Conservation (phyloP, 2,329 filamentous ascomycete species). For the Diaporthe sp. region DNA sequence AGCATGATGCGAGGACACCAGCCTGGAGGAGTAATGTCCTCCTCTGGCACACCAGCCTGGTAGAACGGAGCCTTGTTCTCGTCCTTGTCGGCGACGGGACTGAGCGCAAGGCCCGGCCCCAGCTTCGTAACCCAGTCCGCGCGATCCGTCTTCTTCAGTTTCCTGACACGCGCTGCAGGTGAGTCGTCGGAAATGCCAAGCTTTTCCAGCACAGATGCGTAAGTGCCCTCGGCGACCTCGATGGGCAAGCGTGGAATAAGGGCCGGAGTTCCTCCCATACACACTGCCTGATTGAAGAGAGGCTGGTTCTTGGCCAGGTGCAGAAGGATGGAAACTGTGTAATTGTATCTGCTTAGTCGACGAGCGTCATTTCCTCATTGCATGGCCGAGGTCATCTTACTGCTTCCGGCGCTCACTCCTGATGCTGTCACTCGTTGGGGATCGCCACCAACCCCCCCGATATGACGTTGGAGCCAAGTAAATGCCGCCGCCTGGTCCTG, state of each 20-base stretch:
- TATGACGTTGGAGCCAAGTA: neutral
- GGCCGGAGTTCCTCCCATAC: slow-evolving; percentile 4
- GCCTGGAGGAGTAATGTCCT: neutral
- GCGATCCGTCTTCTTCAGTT: neutral
- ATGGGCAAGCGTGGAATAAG: neutral
- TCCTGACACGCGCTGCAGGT: neutral
- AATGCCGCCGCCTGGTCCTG: neutral
- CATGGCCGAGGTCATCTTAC: neutral
- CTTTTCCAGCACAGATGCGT: neutral
- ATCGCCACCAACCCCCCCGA: neutral
- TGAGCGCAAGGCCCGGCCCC: neutral
- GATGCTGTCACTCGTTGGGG: neutral
- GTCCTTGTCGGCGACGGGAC: neutral
- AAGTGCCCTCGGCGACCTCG: slow-evolving; percentile 13
- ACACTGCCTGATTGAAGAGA: neutral
- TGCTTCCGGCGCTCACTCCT: slow-evolving; percentile 9
- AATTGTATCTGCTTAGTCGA: neutral
- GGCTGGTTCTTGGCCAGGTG: neutral
- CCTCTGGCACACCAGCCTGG: neutral
- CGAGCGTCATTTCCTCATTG: neutral
- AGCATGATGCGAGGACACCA: slow-evolving; percentile 1
- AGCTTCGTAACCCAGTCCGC: neutral
- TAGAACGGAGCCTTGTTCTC: neutral
- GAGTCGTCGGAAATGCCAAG: neutral
- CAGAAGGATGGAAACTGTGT: neutral